Evolutionary conservation across 108 stramenopile species (phyloP), one percentile per base, ranked within the genome.

Genomic region (Parietichytrium sp.): DNA sequence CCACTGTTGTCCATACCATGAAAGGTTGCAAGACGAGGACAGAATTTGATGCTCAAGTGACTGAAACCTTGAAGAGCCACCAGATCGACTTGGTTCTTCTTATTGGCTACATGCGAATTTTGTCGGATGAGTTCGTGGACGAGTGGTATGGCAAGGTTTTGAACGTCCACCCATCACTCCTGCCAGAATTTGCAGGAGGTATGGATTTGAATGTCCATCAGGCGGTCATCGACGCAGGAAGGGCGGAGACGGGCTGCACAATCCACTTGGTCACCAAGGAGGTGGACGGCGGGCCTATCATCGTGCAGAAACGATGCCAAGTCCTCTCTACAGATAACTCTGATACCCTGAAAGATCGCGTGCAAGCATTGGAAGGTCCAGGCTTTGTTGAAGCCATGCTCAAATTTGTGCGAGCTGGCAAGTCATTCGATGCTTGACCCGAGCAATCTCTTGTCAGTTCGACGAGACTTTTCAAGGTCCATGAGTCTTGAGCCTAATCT

Each of bases 101-200:
- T 77, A 93, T 99, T n/a, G 98, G 98, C 30, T 99, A 96, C 94
- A 99, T 99, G 98, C 89, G 95, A 49, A 99, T 99, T 85, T 79
- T 99, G 27, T 95, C 95, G 8, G 88, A 88, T 72, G 82, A 88
- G 29, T 95, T 98, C 82, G 90, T 89, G 77, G 93, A 92, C 48
- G 91, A 95, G 25, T 98, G 96, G 87, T 89, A 94, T 48, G 52
- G 47, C 30, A 29, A 51, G 52, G 15, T 47, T 8, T 72, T 90
- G n/a, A 99, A 99, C 86, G 98, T 99, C 30, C 98, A 99, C 86
- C 98, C 98, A 15, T 97, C 96, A 10, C 93, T 99, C 80, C 92
- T 99, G 13, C 98, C 98, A 16, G 93, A 93, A 79, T 95, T 96
- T 88, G 96, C 96, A 48, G 98, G 98, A 2, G 95, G 96, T n/a